Evolutionary conservation across 1,284 basidiomycete species (phyloP).

Genomic region (Ceratobasidium sp.): DNA sequence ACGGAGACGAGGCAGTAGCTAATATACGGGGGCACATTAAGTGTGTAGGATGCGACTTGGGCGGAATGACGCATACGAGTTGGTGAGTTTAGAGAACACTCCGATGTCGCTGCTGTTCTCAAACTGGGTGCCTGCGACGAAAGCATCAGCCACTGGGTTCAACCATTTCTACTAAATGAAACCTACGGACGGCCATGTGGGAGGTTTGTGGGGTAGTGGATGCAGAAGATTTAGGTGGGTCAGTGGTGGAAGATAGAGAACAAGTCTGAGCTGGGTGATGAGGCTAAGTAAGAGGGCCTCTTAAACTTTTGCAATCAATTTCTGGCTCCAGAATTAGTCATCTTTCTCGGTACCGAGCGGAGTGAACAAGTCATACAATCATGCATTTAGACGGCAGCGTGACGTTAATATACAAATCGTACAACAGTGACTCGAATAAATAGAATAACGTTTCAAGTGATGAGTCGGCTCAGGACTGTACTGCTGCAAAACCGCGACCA

Average conservation of each 20-base stretch:
- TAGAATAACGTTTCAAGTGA: constrained; percentile 12
- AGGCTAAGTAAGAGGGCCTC: constrained; percentile 16
- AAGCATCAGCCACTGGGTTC: constrained; percentile 38
- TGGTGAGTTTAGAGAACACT: constrained; percentile 94
- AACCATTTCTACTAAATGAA: background rate
- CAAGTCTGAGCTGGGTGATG: background rate
- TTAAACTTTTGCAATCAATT: constrained; percentile 38
- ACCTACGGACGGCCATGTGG: constrained; percentile 63
- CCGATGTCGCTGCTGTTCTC: constrained; percentile 98
- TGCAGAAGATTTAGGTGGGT: background rate
- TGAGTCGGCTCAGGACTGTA: constrained; percentile 18
- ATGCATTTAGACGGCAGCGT: constrained; percentile 37
- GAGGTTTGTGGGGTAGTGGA: background rate
- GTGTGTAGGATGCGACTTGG: background rate
- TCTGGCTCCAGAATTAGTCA: constrained; percentile 30
- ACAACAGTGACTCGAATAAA: constrained; percentile 43
- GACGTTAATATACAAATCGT: constrained; percentile 42
- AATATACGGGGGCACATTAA: constrained; percentile 16
- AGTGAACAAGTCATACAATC: constrained; percentile 20
- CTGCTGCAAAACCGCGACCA: constrained; percentile 18
- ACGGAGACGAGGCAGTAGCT: constrained; percentile 93
- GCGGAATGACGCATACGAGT: constrained; percentile 60
- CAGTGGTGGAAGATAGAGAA: background rate
- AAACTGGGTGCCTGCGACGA: constrained; percentile 80
- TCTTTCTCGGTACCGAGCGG: constrained; percentile 26